Base-by-base conservation (phyloP, 192 early-diverging fungal species). In the Backusella macrospora region DNA sequence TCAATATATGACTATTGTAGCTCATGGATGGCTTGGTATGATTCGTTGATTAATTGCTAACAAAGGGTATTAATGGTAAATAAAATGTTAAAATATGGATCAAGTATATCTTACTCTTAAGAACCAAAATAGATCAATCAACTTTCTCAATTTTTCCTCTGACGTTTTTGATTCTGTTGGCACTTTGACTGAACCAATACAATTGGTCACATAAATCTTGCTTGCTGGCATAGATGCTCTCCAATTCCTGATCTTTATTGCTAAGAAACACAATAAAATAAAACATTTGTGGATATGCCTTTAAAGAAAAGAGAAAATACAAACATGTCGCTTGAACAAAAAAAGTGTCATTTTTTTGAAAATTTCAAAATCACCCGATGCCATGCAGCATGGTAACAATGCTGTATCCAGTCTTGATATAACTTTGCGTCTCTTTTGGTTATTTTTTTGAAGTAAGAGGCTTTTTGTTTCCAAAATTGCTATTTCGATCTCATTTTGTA, bases 251-350 rank as follows among this genome's bases (percentile, higher is more conserved):
- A 68, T 68, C 0, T 68, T 68, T 46, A 43, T 46, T 68, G 65
- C 65, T 68, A 7, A 68, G 46, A 68, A 68, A 46, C 65, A 44
- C 65, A n/a, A 68, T 68, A 68, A 68, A 68, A 68, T 44, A 68
- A 68, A 68, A 46, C 43, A 43, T 47, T 68, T 46, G 65, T 18
- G 43, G 43, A 68, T 46, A 46, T 68, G 43, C 5, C 65, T 68
- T 68, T 68, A 47, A 68, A 68, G 43, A 68, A 68, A 68, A 68
- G 65, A 68, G 65, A 69, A 48, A 39, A 69, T 69, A 69, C 68
- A 52, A n/a, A 69, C 68, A 26, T 52, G 68, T 69, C 15, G 47
- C 68, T 34, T 69, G 68, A 39, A 69, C 47, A 69, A 69, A 69
- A 34, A 69, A 69, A 37, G 47, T 29, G 34, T 29, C 67, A 69